Base-by-base conservation (phyloP, 169 alveolate species). In the Plasmodium reichenowi region DNA sequence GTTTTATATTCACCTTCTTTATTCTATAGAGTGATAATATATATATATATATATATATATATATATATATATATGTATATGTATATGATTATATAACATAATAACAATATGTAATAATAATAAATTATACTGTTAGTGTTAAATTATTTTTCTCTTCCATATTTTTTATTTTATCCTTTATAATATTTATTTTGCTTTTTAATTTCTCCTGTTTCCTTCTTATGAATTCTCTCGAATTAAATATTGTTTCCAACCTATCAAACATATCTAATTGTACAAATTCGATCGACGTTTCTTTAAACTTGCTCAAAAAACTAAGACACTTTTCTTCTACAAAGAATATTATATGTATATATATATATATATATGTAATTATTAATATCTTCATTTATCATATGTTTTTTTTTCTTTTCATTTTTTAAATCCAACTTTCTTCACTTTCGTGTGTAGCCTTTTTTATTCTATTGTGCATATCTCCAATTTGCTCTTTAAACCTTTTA, bases 191-290 rank as follows among this genome's bases (percentile, higher is more conserved):
- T 59, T 78, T 78, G 15, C 64, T 72, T 29, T 66, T 78, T 20
- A 78, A 71, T 20, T 71, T 59, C 54, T 78, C 89, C 67, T 78
- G 64, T 52, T 78, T 78, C 52, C 66, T 78, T 78, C 52, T 63
- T 78, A 78, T 64, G 74, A 78, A 78, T 54, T 78, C 76, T 20
- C 89, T 68, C 12, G 89, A 78, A 45, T 70, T 78, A 50, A 78
- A 78, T 78, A 78, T 78, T 9, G 89, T 78, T 59, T 78, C 89
- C n/a, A 78, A 70, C 59, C 89, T 78, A 76, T 78, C 89, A 60
- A 78, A 78, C 78, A 78, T 78, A 24, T 78, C 89, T 45, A 78
- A 8, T 47, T 78, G 89, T 45, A 78, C 89, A 43, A 78, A 67
- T 73, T 78, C 89, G 12, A 78, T 10, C 64, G 89, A 67, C 10